Base-by-base conservation (phyloP, 1,284 basidiomycete genomes). In the Kalmanozyma brasiliensis region DNA sequence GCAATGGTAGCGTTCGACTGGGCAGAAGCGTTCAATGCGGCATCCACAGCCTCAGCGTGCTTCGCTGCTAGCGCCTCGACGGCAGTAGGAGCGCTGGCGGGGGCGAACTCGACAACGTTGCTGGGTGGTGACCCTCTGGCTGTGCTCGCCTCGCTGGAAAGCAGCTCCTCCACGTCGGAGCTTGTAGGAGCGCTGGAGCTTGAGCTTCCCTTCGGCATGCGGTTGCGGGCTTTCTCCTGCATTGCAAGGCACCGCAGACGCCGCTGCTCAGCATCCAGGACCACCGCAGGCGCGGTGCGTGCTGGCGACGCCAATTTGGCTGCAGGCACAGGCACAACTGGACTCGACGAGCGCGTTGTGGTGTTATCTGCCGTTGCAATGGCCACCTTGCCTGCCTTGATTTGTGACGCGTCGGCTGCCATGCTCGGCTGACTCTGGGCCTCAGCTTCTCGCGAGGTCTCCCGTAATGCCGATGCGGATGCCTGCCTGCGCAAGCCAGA, bases 241-340 rank as follows among this genome's bases (percentile, higher is more conserved):
- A 69, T 69, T 10, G 66, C 66, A 10, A 69, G 30, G n/a, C 66
- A 69, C n/a, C 66, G 60, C 44, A 69, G 22, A 17, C 60, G 44
- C 41, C 64, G 66, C 37, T 63, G 55, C 34, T 69, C 66, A 1
- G 66, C 60, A 34, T 69, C 66, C 1, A 59, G 49, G 2, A 60
- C 47, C 1, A 63, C 52, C 0, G 41, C 26, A 22, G 66, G 43
- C n/a, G 66, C 48, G 2, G 52, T 16, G 7, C 66, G 55, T 8
- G 52, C 56, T 8, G 66, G 48, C 6, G 60, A 45, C 1, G 41
- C 36, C 17, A 51, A 29, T 30, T 26, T 43, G 3, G 41, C 10
- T 24, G 47, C 20, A 32, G 62, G 37, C 16, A 38, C 29, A 17
- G 36, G 14, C 14, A 46, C 17, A 22, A 51, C 40, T 17, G 62